These are phyloP conservation scores for Suhomyces atakaporum DNA, from an alignment of 1,139 yeast species.

Conservation along the genomic window DNA sequence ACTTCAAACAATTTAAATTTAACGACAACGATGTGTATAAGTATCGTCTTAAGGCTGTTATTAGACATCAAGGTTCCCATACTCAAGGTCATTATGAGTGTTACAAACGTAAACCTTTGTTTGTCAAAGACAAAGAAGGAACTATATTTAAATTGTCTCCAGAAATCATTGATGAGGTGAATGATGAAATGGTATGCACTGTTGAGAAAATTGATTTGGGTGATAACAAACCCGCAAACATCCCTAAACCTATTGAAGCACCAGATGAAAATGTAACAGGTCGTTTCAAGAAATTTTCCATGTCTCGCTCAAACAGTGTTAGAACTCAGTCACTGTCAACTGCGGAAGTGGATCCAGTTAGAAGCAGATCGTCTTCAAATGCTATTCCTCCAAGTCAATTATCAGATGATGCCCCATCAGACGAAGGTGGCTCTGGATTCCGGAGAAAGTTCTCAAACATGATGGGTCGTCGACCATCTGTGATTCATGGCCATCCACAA, in stretches of 20 bases:
- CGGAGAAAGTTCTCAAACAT: slow-evolving; percentile 41
- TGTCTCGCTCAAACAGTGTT: slow-evolving; percentile 12
- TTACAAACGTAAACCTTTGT: slow-evolving; percentile 67
- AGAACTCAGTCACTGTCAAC: slow-evolving; percentile 2
- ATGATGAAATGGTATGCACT: slow-evolving; percentile 9
- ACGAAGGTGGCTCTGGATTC: slow-evolving; percentile 17
- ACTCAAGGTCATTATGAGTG: slow-evolving; percentile 89
- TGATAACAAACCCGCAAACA: not conserved
- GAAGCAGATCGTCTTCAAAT: slow-evolving; percentile 8
- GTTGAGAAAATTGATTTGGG: slow-evolving; percentile 3
- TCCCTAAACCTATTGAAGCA: not conserved
- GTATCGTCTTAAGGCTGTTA: slow-evolving; percentile 68
- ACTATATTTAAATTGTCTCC: slow-evolving; percentile 51
- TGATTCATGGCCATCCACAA: slow-evolving; percentile 42
- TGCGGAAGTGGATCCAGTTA: slow-evolving; percentile 2
- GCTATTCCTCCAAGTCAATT: slow-evolving; percentile 7
- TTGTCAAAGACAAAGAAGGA: slow-evolving; percentile 53
- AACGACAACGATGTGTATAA: slow-evolving; percentile 48
- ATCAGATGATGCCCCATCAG: slow-evolving; percentile 1
- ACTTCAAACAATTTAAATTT: slow-evolving; percentile 44
- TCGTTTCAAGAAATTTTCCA: slow-evolving; percentile 18
- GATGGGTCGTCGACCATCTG: slow-evolving; percentile 49
- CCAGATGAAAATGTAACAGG: not conserved
- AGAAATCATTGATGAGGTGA: slow-evolving; percentile 36
- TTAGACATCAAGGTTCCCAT: slow-evolving; percentile 88